These are phyloP conservation scores for Arthrocladium fulminans DNA, from an alignment of 2,329 filamentous ascomycete genomes.

Conservation along the genomic window DNA sequence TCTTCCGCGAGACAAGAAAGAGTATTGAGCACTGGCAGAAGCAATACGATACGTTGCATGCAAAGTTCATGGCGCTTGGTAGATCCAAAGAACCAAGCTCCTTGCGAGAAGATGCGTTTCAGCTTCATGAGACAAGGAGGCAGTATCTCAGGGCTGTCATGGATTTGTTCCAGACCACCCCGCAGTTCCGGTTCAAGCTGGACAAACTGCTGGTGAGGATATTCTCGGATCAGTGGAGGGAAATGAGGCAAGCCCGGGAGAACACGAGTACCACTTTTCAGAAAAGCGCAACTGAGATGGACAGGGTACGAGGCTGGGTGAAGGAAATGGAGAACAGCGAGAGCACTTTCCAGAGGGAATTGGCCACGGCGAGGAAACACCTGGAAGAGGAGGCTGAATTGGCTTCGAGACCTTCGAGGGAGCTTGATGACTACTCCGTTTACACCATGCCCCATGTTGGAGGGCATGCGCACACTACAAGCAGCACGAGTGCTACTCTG, in stretches of 20 bases:
- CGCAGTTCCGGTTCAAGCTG: slow-evolving; percentile 72
- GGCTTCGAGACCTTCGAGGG: slow-evolving; percentile 69
- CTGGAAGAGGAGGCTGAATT: slow-evolving; percentile 69
- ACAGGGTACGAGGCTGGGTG: slow-evolving; percentile 84
- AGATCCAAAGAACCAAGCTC: slow-evolving; percentile 92
- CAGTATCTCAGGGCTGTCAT: slow-evolving; percentile 84
- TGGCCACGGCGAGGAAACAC: slow-evolving; percentile 68
- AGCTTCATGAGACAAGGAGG: slow-evolving; percentile 85
- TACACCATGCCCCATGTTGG: slow-evolving; percentile 85
- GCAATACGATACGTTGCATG: slow-evolving; percentile 69
- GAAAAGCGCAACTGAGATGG: slow-evolving; percentile 71
- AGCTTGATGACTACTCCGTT: slow-evolving; percentile 83
- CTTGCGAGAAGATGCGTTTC: slow-evolving; percentile 88
- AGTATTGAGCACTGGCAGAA: slow-evolving; percentile 72
- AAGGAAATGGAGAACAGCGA: slow-evolving; percentile 92
- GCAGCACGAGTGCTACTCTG: slow-evolving; percentile 27
- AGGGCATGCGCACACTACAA: slow-evolving; percentile 54
- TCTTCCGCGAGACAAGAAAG: slow-evolving; percentile 76
- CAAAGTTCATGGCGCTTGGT: slow-evolving; percentile 72
- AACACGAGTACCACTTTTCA: slow-evolving; percentile 52
- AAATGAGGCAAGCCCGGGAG: slow-evolving; percentile 67
- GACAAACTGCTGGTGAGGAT: slow-evolving; percentile 80
- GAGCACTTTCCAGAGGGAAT: slow-evolving; percentile 68
- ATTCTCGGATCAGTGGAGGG: slow-evolving; percentile 78
- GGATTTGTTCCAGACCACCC: slow-evolving; percentile 83